Base-by-base conservation (phyloP, 1,284 basidiomycete genomes). In the Bjerkandera adusta region DNA sequence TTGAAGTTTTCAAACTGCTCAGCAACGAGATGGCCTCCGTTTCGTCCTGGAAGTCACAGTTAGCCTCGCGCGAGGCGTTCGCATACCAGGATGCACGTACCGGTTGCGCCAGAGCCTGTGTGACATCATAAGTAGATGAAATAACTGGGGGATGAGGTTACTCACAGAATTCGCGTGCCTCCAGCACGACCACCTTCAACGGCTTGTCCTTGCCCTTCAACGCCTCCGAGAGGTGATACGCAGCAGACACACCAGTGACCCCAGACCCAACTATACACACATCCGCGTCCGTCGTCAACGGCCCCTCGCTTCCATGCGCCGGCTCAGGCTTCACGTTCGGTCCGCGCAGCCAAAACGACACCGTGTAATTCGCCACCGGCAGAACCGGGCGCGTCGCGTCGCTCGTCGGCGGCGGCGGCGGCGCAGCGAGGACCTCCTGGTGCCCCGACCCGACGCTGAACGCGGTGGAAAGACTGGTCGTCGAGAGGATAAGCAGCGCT, bases 151-250 rank as follows among this genome's bases (percentile, higher is more conserved):
- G 4, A 24, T 67, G 73, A n/a, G n/a, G n/a, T n/a, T 0, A 83
- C 84, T 67, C 24, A 88, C 88, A 90, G 58, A 91, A 90, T 49
- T 87, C 82, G 57, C 88, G 70, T 3, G 86, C 89, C 57, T 91
- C 89, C 12, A 91, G 60, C 11, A 91, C 69, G 4, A 80, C 77
- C 1, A 79, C 70, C 30, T 68, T 79, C 35, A 78, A 50, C 4
- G 67, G 60, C 12, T 54, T 51, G 11, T 86, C 0, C 33, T 3
- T 41, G 18, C 51, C 43, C 40, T 40, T 54, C 4, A 76, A 49
- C 1, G 63, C 55, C 44, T 74, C 69, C 1, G 79, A 71, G 18
- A 90, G 65, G 58, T 89, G 83, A 59, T 85, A 87, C 10, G 85
- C 85, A 2, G 79, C 73, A 20, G 81, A 80, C 5, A 86, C 73